Evolutionary conservation across 208 protist species (phyloP), one percentile per base, ranked within the genome.

Genomic region (Leishmania braziliensis): DNA sequence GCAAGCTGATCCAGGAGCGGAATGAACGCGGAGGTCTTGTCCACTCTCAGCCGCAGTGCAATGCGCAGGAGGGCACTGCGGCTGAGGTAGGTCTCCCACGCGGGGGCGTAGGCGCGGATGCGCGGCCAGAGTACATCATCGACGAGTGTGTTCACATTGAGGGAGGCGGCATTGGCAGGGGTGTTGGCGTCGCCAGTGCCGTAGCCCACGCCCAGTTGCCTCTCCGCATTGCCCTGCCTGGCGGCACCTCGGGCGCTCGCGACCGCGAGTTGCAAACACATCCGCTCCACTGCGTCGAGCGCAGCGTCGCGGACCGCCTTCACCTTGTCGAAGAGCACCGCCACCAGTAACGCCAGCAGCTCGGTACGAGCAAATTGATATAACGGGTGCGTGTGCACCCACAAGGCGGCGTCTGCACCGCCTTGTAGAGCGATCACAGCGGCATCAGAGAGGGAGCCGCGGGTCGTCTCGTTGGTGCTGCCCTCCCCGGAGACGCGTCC

Each of bases 241-340:
- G 46, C 46, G 9, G 33, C 39, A 50, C 48, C 74, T 33, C 82
- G 56, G 48, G 68, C 75, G 50, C 66, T 79, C 33, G 81, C 77
- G 1, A 68, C 72, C 23, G 78, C 78, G 53, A 88, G 46, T 43
- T 81, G 82, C 36, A 77, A 51, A 63, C 85, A 95, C 84, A 95
- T 86, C 33, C 70, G 65, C 72, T 81, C 87, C 51, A 90, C 84
- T 43, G 88, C 87, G 36, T 88, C 87, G 5, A 97, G 81, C 18
- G 93, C 91, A 46, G 86, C 74, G 68, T 95, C 93, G 29, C 93
- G 91, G 39, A 95, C 91, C 0, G 89, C 90, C 72, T 90, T 91
- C 50, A 91, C 92, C 78, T 94, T 95, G 81, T 97, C 94, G 78
- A 97, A 97, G 26, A 97, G 80, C 43, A 89, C 85, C 36, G 88